Evolutionary conservation across 75 land plant species (phyloP), one percentile per base, ranked within the genome.

Genomic region (Sequoiadendron giganteum): DNA sequence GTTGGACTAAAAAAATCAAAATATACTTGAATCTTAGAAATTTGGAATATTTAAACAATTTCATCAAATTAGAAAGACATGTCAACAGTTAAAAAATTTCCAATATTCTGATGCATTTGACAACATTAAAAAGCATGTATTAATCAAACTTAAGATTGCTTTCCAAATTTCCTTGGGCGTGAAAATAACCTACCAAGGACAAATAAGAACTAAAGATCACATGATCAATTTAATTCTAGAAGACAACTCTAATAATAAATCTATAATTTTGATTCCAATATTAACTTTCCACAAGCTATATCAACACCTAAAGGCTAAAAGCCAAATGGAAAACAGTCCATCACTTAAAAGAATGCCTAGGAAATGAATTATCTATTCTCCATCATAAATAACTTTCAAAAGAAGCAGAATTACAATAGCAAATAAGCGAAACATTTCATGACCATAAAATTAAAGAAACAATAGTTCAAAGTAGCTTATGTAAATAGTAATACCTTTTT

Each of bases 401-500:
- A 2, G 61, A 4, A 58, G 61, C 61, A 52, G 54, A 52, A 52
- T 52, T 52, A 52, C 54, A 52, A 52, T 9, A 52, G 54, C 54
- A 11, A 52, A 11, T 0, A 52, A 52, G 54, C 2, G 14, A 52
- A 1, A 52, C 54, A 52, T 52, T 13, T 52, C n/a, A n/a, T n/a
- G n/a, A n/a, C n/a, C 49, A 52, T 10, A 52, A 52, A 52, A 11
- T 0, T 52, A 52, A 13, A 58, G 25, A 58, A 18, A 58, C 36
- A 56, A n/a, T 28, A 72, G 10, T 21, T 30, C 75, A 72, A 72
- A 10, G 61, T 4, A 52, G 11, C 54, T 52, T 52, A 18, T 25
- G 21, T 4, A 5, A 25, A 58, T 42, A 87, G 54, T n/a, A n/a
- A 47, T n/a, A 96, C 99, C 99, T 98, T 96, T 97, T 89, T 95